Percentiles rank a stretch among this genome's conserved stretches.
Conservation (phyloP, 441 rosid species). For the Pelargonium myrrhifolium region DNA sequence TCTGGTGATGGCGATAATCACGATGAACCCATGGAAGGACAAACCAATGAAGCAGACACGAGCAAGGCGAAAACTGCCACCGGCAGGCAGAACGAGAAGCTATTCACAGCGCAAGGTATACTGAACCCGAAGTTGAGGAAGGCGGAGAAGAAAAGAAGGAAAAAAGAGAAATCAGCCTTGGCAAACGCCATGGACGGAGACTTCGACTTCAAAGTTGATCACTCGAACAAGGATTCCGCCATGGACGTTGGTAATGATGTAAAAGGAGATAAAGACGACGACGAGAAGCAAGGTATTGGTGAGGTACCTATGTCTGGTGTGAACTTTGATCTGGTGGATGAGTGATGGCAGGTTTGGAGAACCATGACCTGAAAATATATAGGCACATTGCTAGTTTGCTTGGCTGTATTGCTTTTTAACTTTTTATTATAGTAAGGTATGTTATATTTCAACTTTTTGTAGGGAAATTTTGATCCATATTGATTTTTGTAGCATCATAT, state of each 20-base stretch:
- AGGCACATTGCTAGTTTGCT: too few species aligned
- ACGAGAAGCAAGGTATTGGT: conserved; percentile 20
- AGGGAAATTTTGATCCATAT: too few species aligned
- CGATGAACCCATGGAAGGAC: conserved; percentile 45
- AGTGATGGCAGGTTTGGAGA: too few species aligned
- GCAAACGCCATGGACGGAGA: conserved; percentile 46
- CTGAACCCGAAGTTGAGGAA: conserved; percentile 55
- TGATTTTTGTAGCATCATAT: too few species aligned
- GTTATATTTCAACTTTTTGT: too few species aligned
- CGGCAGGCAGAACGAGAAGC: conserved; percentile 58
- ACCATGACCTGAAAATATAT: too few species aligned
- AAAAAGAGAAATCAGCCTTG: conserved; percentile 31
- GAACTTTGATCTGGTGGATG: conserved; percentile 29
- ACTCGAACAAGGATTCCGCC: conserved; percentile 50
- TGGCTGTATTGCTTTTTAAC: too few species aligned
- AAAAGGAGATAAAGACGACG: conserved; percentile 19
- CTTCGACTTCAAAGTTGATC: conserved; percentile 33
- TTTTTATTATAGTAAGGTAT: too few species aligned
- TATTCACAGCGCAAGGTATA: conserved; percentile 59
- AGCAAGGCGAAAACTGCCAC: conserved; percentile 32
- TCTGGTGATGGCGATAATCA: conserved; percentile 19
- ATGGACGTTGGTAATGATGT: conserved; percentile 39
- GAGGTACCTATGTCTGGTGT: conserved; percentile 50
- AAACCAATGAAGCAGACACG: conserved; percentile 32
- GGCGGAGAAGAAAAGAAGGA: conserved; percentile 74